Percentiles rank a stretch among this genome's conserved stretches.
phyloP scores from a whole-genome alignment of 345 rosid genomes.

The Erodium maritimum region DNA sequence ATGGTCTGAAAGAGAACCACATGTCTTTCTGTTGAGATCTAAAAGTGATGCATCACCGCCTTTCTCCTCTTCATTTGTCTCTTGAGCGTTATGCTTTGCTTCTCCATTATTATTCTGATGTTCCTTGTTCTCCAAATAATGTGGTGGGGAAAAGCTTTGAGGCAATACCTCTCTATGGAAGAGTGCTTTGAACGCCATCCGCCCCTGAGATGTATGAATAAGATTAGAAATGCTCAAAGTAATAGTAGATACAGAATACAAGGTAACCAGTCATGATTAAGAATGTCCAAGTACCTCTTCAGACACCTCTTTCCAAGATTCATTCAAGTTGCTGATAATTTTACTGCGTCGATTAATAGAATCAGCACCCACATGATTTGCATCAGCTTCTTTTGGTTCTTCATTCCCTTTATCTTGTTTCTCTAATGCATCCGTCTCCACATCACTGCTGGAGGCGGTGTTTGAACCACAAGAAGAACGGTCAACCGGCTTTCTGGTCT shows the following conservation, averaged over 20 bases:
- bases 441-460: slow-evolving; percentile 75
- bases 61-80: slow-evolving; percentile 12
- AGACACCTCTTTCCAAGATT: slow-evolving; percentile 86
- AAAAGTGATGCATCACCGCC: slow-evolving; percentile 22
- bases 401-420: slow-evolving; percentile 41
- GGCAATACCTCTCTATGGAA: slow-evolving; percentile 74
- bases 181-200: slow-evolving; percentile 83
- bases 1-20: slow-evolving; percentile 12
- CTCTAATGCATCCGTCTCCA: slow-evolving; percentile 58
- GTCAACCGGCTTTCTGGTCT: slow-evolving; percentile 57
- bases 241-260: slow-evolving; percentile 1
- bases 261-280: background rate
- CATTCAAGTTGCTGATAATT: slow-evolving; percentile 36
- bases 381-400: slow-evolving; percentile 45
- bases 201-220: slow-evolving; percentile 38
- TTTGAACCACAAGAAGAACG: slow-evolving; percentile 96
- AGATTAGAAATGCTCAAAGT: background rate
- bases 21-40: slow-evolving; percentile 38
- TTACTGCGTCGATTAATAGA: slow-evolving; percentile 45
- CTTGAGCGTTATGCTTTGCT: slow-evolving; percentile 24
- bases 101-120: slow-evolving; percentile 19
- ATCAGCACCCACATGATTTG: slow-evolving; percentile 29
- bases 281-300: slow-evolving; percentile 42
- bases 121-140: slow-evolving; percentile 14
- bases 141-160: slow-evolving; percentile 85